Evolutionary conservation across 805 yeast species (phyloP).

Genomic region (Debaryomyces hansenii): DNA sequence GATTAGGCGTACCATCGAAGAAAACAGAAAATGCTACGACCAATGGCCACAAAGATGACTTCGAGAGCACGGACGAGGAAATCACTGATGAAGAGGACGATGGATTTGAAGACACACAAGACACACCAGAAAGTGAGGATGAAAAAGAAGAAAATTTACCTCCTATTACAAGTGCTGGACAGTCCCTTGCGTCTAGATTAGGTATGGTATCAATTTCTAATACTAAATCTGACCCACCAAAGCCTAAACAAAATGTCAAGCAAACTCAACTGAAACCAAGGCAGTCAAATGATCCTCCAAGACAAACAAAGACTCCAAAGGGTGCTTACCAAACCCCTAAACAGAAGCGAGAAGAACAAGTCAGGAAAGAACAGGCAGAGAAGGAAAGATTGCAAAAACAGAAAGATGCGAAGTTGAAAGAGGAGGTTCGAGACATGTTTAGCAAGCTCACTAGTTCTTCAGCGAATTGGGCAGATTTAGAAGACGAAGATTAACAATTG

Average conservation of each 20-base stretch:
- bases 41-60: constrained; percentile 5
- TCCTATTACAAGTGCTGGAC: constrained; percentile 33
- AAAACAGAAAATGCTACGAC: not conserved
- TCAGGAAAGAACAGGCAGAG: constrained; percentile 5
- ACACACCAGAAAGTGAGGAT: not conserved
- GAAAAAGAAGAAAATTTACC: constrained; percentile 14
- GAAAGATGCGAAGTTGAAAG: constrained; percentile 20
- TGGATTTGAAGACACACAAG: not conserved
- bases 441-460: constrained; percentile 27
- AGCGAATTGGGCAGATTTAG: constrained; percentile 35
- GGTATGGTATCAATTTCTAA: constrained; percentile 13
- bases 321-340: constrained; percentile 7
- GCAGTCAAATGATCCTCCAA: not conserved
- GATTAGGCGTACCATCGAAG: constrained; percentile 17
- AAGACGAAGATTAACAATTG: constrained; percentile 15
- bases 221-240: not conserved
- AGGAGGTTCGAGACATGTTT: constrained; percentile 26
- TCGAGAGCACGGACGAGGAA: constrained; percentile 7
- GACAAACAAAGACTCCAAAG: constrained; percentile 3
- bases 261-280: not conserved
- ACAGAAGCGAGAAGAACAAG: constrained; percentile 5
- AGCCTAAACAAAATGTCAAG: not conserved
- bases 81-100: not conserved
- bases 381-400: constrained; percentile 2
- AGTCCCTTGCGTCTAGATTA: constrained; percentile 31